Base-by-base conservation (phyloP, 371 early-diverging fungal genomes). In the Actinomortierella wolfii region DNA sequence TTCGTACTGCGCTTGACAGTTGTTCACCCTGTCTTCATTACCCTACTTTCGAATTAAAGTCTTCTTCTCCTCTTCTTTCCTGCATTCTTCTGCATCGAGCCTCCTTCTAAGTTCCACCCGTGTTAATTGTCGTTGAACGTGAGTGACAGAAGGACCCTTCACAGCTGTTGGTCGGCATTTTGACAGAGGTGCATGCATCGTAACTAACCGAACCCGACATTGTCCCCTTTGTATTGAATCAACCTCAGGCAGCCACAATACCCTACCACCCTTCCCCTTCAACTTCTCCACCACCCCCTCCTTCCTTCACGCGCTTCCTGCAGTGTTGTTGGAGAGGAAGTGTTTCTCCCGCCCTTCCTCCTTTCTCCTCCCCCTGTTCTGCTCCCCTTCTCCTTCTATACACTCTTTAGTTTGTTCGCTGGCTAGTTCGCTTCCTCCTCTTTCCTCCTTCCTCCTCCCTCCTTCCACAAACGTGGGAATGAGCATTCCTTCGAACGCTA, bases 311-410 rank as follows among this genome's bases (percentile, higher is more conserved):
- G 15, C 13, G 44, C 44, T 20, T 44, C 20, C n/a, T 44, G 4
- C 3, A 13, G 3, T 13, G n/a, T 44, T 15, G 4, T n/a, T 2
- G 44, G 44, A 44, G 44, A n/a, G 44, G n/a, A 20, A 44, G 15
- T 54, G 54, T 42, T 29, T 54, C 40, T 42, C 54, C 2, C 54
- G 41, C 20, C 24, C 55, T 54, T n/a, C 55, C 42, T 24, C 41
- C 23, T 20, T 39, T 14, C 34, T 40, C 41, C 25, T 43, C 21
- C 18, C 11, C 40, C 18, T 29, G n/a, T 46, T 46, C 56, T 46
- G 26, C 28, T 44, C 42, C 15, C 17, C 41, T 9, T 24, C 21
- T 41, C n/a, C 48, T 34, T 5, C 15, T 40, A 15, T 17, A 3
- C 20, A 4, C 45, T 45, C 45, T 17, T 20, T 20, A 8, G 18